These are phyloP conservation scores for Orychophragmus violaceus DNA, from an alignment of 345 rosid species.

Conservation along the genomic window DNA sequence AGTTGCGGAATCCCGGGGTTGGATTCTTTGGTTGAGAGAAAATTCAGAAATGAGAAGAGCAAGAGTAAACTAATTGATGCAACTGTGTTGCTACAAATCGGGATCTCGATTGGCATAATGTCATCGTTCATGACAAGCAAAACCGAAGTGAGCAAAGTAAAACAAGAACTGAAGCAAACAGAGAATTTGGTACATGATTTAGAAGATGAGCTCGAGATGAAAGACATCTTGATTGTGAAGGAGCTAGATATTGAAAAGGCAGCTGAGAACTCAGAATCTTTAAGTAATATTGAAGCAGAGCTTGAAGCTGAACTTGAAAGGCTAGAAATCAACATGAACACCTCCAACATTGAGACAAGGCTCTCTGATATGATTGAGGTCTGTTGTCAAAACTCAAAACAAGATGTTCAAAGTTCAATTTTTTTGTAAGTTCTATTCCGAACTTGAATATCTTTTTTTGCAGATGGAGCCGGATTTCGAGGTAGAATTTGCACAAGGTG, in stretches of 20 bases:
- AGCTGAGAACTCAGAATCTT: slow-evolving; percentile 44
- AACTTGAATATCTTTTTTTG: not conserved
- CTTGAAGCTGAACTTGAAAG: slow-evolving; percentile 94
- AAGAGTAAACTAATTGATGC: slow-evolving; percentile 38
- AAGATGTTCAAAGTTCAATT: not conserved
- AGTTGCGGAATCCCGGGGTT: not conserved
- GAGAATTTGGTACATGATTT: slow-evolving; percentile 85
- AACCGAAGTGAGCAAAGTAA: slow-evolving; percentile 51
- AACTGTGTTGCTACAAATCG: slow-evolving; percentile 52
- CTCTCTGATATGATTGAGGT: slow-evolving; percentile 53
- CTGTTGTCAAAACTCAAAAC: slow-evolving; percentile 13
- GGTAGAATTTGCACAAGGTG: slow-evolving; percentile 61
- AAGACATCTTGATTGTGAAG: slow-evolving; percentile 36
- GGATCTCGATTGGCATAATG: slow-evolving; percentile 63
- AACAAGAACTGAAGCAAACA: slow-evolving; percentile 56
- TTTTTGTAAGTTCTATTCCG: not conserved
- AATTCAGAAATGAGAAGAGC: slow-evolving; percentile 22
- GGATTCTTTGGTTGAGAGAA: slow-evolving; percentile 4
- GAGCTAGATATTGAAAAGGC: slow-evolving; percentile 32
- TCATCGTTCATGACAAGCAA: slow-evolving; percentile 48
- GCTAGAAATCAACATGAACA: slow-evolving; percentile 63
- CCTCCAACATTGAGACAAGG: slow-evolving; percentile 37
- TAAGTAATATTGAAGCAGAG: slow-evolving; percentile 87
- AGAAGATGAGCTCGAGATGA: slow-evolving; percentile 82
- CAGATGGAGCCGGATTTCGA: slow-evolving; percentile 61